Conservation (phyloP, 345 rosid species). For the Arabidopsis suecica region DNA sequence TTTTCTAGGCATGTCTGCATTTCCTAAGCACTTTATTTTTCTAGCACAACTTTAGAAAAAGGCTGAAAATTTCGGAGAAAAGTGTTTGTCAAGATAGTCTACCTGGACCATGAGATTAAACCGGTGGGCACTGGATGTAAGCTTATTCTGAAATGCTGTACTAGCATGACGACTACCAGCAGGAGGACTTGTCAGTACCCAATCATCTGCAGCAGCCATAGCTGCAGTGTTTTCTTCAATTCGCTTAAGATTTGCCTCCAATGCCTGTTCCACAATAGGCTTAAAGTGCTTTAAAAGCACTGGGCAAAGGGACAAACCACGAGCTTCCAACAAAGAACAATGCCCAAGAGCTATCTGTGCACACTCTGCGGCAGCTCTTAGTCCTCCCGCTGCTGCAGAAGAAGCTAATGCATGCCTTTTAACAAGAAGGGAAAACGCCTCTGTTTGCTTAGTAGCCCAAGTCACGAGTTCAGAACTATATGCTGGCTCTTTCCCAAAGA, state of each 20-base stretch:
- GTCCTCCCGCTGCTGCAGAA: slow-evolving; percentile 98
- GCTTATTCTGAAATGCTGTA: slow-evolving; percentile 80
- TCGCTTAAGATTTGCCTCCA: slow-evolving; percentile 92
- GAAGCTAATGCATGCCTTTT: slow-evolving; percentile 97
- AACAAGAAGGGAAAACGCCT: slow-evolving; percentile 89
- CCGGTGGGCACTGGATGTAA: slow-evolving; percentile 95
- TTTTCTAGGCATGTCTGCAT: slow-evolving; percentile 22
- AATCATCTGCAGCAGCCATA: slow-evolving; percentile 98
- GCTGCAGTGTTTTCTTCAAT: slow-evolving; percentile 99
- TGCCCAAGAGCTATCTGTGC: slow-evolving; percentile 99
- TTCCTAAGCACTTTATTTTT: neutral
- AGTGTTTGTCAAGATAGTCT: slow-evolving; percentile 34
- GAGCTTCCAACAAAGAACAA: slow-evolving; percentile 94
- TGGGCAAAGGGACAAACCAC: slow-evolving; percentile 93
- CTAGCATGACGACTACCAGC: slow-evolving; percentile 72
- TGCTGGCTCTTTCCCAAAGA: slow-evolving; percentile 87
- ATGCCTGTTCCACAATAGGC: slow-evolving; percentile 96
- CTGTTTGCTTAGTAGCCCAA: slow-evolving; percentile 97
- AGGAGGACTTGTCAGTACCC: slow-evolving; percentile 83
- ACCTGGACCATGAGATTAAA: slow-evolving; percentile 99
- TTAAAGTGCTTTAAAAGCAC: slow-evolving; percentile 86
- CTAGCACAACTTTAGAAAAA: slow-evolving; percentile 4
- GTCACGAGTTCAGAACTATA: slow-evolving; percentile 96
- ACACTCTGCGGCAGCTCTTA: slow-evolving; percentile 99
- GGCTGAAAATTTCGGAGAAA: slow-evolving; percentile 10